These are phyloP conservation scores for Aphanomyces astaci DNA, from an alignment of 352 stramenopile species.

Conservation along the genomic window DNA sequence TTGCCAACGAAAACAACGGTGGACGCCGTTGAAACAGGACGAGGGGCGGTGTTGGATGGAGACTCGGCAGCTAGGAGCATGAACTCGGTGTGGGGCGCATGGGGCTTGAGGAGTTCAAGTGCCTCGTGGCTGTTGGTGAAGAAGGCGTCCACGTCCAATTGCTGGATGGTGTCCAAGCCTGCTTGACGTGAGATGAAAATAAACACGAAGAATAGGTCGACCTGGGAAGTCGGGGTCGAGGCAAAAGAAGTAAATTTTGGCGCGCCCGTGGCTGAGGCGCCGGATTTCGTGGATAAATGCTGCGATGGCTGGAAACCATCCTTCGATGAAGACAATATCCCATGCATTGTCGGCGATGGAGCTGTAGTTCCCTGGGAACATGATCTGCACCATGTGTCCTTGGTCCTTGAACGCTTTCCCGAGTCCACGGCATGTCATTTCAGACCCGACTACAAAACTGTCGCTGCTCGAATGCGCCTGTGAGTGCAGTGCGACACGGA, in stretches of 20 bases:
- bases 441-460: constrained; percentile 28
- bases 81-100: constrained; percentile 24
- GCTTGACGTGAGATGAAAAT: background rate
- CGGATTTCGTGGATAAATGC: constrained; percentile 30
- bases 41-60: background rate
- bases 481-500: constrained; percentile 28
- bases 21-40: background rate
- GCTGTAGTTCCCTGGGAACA: constrained; percentile 29
- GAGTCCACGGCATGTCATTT: constrained; percentile 29
- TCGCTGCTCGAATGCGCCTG: constrained; percentile 26
- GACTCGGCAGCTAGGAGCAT: background rate
- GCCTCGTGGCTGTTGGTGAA: constrained; percentile 30
- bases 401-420: constrained; percentile 22
- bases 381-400: constrained; percentile 20
- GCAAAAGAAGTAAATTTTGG: constrained; percentile 30
- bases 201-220: background rate
- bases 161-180: constrained; percentile 22
- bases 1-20: constrained; percentile 30
- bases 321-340: constrained; percentile 34
- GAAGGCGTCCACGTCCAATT: constrained; percentile 31
- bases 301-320: constrained; percentile 28
- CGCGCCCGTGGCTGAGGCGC: background rate
- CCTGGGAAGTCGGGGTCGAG: constrained; percentile 31
- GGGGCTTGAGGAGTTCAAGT: background rate
- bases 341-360: constrained; percentile 17